These are phyloP conservation scores for Colletotrichum sp. DNA, from an alignment of 2,329 filamentous ascomycete genomes.

Conservation along the genomic window DNA sequence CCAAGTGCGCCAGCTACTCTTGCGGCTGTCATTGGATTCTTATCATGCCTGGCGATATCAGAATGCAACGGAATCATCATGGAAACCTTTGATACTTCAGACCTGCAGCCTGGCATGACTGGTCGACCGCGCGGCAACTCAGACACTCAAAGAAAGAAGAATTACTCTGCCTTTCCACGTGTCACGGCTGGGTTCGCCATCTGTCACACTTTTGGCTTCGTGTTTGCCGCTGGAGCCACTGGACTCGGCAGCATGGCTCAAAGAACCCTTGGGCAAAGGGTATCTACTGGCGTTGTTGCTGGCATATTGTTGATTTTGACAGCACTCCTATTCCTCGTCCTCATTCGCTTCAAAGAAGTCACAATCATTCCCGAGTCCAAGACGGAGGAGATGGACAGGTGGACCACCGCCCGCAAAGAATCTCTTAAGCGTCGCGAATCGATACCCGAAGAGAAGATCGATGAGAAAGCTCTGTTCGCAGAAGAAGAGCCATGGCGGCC, in stretches of 20 bases:
- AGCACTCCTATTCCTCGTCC: slow-evolving; percentile 62
- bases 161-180: slow-evolving; percentile 78
- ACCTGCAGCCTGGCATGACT: slow-evolving; percentile 75
- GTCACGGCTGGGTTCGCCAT: slow-evolving; percentile 74
- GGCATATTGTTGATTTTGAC: slow-evolving; percentile 70
- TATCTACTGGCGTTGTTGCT: slow-evolving; percentile 71
- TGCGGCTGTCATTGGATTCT: slow-evolving; percentile 69
- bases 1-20: slow-evolving; percentile 70
- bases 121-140: slow-evolving; percentile 53
- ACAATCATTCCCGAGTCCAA: slow-evolving; percentile 72
- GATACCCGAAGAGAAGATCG: slow-evolving; percentile 29
- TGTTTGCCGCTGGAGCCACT: slow-evolving; percentile 72
- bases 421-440: slow-evolving; percentile 51
- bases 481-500: slow-evolving; percentile 70
- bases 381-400: slow-evolving; percentile 57
- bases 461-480: slow-evolving; percentile 36
- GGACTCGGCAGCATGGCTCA: slow-evolving; percentile 72
- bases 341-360: slow-evolving; percentile 69
- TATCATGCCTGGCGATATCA: slow-evolving; percentile 74
- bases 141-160: slow-evolving; percentile 56
- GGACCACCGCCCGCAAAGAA: slow-evolving; percentile 52
- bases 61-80: slow-evolving; percentile 81
- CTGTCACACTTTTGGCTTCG: slow-evolving; percentile 72
- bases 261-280: slow-evolving; percentile 68
- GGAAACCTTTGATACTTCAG: slow-evolving; percentile 83